Evolutionary conservation across 2,329 filamentous ascomycete species (phyloP), one percentile per base, ranked within the genome.

Genomic region (Scedosporium minutisporum): DNA sequence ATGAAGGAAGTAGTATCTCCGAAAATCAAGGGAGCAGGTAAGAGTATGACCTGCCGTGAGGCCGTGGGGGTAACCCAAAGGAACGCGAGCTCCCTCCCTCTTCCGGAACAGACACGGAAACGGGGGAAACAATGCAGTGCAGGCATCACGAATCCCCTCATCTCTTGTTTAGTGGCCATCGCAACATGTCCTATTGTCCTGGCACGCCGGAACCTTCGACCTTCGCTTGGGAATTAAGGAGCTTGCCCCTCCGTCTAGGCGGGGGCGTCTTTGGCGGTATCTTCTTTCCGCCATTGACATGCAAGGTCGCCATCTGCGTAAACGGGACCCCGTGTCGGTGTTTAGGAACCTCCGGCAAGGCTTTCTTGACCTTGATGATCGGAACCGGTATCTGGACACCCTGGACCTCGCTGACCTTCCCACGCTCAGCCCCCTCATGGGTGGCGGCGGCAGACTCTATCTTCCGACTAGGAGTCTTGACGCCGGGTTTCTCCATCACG

Each of bases 401-500:
- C 23, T 23, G 18, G 7, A 6, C 12, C 21, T 55, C 60, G n/a
- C 23, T 25, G 27, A 9, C 42, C 33, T 33, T 33, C 3, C 41
- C 46, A 27, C 55, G 46, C 9, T 21, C 16, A 5, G 14, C 46
- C 18, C 6, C 44, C 3, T 33, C 33, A 21, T 16, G 21, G 3
- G 16, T 42, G 21, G 62, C 64, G 4, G 51, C 63, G 6, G n/a
- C 55, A 29, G 41, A 23, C 18, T 48, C 59, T 16, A 60, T 57
- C 25, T 77, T 85, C 57, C 87, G 82, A 71, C 90, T 91, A 5
- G 90, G 91, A 18, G 91, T 92, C 69, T 92, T 87, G 23, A 93
- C 85, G 1, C 89, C 91, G 0, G 91, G 91, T 72, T 90, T 92
- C 74, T 93, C 91, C 72, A 82, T 90, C 55, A 92, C 88, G 10